Percentiles rank a stretch among this genome's conserved stretches.
Conservation (phyloP, 2,329 filamentous ascomycete genomes). For the Penicillium sp. region DNA sequence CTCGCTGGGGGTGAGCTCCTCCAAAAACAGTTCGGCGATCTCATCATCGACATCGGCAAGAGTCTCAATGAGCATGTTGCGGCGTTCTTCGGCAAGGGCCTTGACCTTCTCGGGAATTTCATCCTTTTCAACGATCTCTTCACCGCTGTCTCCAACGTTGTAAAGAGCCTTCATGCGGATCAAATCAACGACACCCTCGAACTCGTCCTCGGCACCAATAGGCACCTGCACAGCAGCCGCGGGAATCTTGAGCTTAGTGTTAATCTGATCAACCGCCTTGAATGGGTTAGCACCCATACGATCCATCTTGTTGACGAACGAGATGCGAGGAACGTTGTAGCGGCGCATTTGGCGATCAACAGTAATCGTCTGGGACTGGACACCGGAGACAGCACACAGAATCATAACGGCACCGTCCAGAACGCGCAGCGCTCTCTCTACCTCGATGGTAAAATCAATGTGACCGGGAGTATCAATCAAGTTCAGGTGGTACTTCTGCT, state of each 20-base stretch:
- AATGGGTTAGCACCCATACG: constrained; percentile 97
- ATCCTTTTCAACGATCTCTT: constrained; percentile 69
- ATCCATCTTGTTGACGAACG: constrained; percentile 99
- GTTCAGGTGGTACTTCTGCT: constrained; percentile 94
- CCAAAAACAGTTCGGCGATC: constrained; percentile 90
- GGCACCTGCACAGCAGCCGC: constrained; percentile 93
- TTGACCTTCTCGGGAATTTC: constrained; percentile 78
- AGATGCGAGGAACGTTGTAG: constrained; percentile 93
- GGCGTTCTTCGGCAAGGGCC: constrained; percentile 74
- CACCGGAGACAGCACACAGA: constrained; percentile 91
- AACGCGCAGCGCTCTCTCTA: constrained; percentile 89
- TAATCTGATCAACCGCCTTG: constrained; percentile 97
- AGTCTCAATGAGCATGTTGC: constrained; percentile 83
- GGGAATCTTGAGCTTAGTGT: constrained; percentile 86
- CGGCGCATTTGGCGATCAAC: constrained; percentile 98
- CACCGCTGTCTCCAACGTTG: constrained; percentile 79
- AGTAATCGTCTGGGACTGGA: constrained; percentile 96
- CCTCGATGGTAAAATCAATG: constrained; percentile 99
- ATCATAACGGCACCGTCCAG: constrained; percentile 98
- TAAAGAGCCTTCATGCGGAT: constrained; percentile 91
- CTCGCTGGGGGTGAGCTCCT: constrained; percentile 73
- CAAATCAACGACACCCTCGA: constrained; percentile 87
- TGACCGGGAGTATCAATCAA: constrained; percentile 97
- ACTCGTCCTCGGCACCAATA: constrained; percentile 87
- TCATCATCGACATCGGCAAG: constrained; percentile 97